Conservation (phyloP, 2,329 filamentous ascomycete genomes). For the Xylaria digitata region DNA sequence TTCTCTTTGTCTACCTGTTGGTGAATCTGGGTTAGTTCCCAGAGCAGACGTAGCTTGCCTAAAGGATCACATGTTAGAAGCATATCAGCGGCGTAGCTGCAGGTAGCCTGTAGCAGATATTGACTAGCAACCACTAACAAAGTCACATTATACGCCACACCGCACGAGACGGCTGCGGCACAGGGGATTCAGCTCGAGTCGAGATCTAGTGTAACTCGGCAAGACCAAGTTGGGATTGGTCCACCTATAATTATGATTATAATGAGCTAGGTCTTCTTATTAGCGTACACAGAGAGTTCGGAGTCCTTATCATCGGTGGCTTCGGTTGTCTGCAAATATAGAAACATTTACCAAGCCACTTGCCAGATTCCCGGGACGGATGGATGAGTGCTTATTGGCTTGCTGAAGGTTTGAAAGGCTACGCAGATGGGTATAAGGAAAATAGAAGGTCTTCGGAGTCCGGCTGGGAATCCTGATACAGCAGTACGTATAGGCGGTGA, state of each 20-base stretch:
- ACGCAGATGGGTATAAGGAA: background rate
- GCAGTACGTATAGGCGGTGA: background rate
- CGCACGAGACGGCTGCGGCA: conserved; percentile 6
- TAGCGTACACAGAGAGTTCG: conserved; percentile 9
- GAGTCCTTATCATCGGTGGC: conserved; percentile 14
- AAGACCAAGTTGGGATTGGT: background rate
- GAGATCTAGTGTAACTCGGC: background rate
- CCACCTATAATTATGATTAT: background rate
- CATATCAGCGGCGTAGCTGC: conserved; percentile 13
- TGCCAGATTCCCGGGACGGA: conserved; percentile 1
- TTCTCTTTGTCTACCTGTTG: background rate
- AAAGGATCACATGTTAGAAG: conserved; percentile 15
- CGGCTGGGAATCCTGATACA: conserved; percentile 12
- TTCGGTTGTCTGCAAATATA: background rate
- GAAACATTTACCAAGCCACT: background rate
- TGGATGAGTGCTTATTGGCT: conserved; percentile 2
- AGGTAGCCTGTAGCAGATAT: background rate
- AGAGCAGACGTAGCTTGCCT: background rate
- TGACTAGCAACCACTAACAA: background rate
- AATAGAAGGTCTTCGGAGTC: conserved; percentile 15
- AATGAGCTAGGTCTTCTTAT: background rate
- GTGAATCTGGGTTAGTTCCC: conserved; percentile 6
- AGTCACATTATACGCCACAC: conserved; percentile 11
- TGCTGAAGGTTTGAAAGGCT: background rate
- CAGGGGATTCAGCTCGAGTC: background rate